Evolutionary conservation across 768 basidiomycete genomes (phyloP), one percentile per base, ranked within the genome.

Genomic region (Serendipita sp.): DNA sequence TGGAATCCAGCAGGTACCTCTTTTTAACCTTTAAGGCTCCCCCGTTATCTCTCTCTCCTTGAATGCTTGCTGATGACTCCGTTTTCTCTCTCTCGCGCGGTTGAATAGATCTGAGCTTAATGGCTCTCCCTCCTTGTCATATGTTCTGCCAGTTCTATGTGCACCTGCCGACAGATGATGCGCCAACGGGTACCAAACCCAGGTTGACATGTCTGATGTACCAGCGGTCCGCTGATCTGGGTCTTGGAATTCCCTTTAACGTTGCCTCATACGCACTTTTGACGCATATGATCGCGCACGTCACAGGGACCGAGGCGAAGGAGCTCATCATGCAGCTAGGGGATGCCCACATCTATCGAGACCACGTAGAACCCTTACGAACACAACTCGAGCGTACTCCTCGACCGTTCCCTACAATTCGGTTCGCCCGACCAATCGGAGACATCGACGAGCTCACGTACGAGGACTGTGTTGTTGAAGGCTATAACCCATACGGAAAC

Each of bases 121-220:
- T 98, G 96, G 96, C 96, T 0, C 83, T 99, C 0, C 96, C 96
- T 0, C 96, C 96, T 0, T 99, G 96, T 74, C 96, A 98, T 75
- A 87, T 98, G 84, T 86, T 98, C 74, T 97, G 93, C 75, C 96
- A 99, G 72, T 99, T 99, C 80, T 97, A 91, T 77, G 95, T 99
- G 40, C 87, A 91, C 71, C 84, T 95, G 40, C 88, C 95, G 0
- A 74, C 83, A 2, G 67, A 78, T 0, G 37, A 46, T 29, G 44
- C 68, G 13, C 78, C 83, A 1, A 44, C 68, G 27, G 69, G 73
- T 1, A 71, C 76, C 16, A 85, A 82, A 67, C 86, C 86, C 6
- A 81, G 81, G 64, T 85, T 98, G 16, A 94, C 91, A 6, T 97
- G 94, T 73, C 80, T 95, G 50, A 93, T 98, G 92, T 97, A 86